These are phyloP conservation scores for Akanthomyces uredinophilus DNA, from an alignment of 2,329 filamentous ascomycete species.

Conservation along the genomic window DNA sequence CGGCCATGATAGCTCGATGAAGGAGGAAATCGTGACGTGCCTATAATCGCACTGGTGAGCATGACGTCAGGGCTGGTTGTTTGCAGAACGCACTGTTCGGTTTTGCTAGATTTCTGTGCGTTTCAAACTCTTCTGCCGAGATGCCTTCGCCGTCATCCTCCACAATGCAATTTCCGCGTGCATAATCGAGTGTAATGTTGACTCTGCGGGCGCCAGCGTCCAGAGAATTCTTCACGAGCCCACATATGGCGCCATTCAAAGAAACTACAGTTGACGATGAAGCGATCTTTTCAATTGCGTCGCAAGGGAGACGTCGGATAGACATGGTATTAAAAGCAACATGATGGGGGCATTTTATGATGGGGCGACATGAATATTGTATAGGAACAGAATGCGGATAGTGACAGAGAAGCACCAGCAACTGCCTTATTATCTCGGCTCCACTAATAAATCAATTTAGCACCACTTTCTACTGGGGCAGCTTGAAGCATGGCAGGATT, in stretches of 20 bases:
- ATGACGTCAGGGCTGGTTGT: neutral
- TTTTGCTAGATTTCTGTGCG: slow-evolving; percentile 65
- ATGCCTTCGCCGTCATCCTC: slow-evolving; percentile 87
- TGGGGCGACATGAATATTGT: neutral
- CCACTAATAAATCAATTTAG: slow-evolving; percentile 9
- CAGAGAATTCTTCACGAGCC: slow-evolving; percentile 76
- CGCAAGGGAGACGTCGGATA: slow-evolving; percentile 64
- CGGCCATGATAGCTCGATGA: slow-evolving; percentile 53
- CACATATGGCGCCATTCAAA: slow-evolving; percentile 64
- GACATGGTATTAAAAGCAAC: slow-evolving; percentile 39
- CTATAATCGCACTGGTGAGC: slow-evolving; percentile 35
- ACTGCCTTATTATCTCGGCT: neutral
- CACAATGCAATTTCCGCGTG: slow-evolving; percentile 68
- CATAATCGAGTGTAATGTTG: slow-evolving; percentile 67
- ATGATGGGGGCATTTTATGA: neutral
- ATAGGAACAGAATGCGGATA: neutral
- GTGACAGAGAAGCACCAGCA: neutral
- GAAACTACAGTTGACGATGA: slow-evolving; percentile 77
- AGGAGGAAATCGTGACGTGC: slow-evolving; percentile 65
- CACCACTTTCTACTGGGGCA: slow-evolving; percentile 12
- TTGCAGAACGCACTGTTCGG: slow-evolving; percentile 55
- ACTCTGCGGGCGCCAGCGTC: slow-evolving; percentile 71
- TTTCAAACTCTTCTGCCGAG: slow-evolving; percentile 62
- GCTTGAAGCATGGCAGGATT: slow-evolving; percentile 9
- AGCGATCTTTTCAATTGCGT: slow-evolving; percentile 73